These are phyloP conservation scores for Periconia digitata DNA, from an alignment of 2,329 filamentous ascomycete genomes.

Conservation along the genomic window DNA sequence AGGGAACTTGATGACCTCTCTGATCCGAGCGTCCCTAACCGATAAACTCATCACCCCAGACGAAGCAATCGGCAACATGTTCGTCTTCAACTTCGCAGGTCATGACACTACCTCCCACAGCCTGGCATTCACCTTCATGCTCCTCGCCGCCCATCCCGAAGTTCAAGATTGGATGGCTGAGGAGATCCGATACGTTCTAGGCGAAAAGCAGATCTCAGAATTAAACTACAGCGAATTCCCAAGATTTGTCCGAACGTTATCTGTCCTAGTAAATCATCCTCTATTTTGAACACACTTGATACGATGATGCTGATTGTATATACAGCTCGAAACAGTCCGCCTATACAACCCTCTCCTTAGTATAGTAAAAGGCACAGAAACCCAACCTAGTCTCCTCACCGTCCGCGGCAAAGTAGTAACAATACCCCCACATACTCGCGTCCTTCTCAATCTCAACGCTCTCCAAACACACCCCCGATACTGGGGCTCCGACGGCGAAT, in stretches of 20 bases:
- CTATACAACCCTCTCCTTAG: constrained; percentile 10
- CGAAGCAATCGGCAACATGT: constrained; percentile 55
- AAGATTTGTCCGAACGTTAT: constrained; percentile 45
- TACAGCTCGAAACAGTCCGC: constrained; percentile 10
- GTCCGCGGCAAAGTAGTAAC: constrained; percentile 1
- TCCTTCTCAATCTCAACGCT: constrained; percentile 21
- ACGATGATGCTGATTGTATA: too few species aligned
- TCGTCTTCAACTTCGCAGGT: constrained; percentile 53
- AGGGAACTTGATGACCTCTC: constrained; percentile 12
- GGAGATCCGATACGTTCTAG: constrained; percentile 35
- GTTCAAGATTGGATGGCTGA: constrained; percentile 51
- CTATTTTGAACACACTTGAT: constrained; percentile 14
- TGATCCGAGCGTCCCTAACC: constrained; percentile 5
- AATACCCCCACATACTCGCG: constrained; percentile 1
- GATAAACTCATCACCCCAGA: constrained; percentile 13
- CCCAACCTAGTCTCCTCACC: background rate
- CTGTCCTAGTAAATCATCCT: constrained; percentile 30
- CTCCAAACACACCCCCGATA: constrained; percentile 30
- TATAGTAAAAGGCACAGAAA: constrained; percentile 19
- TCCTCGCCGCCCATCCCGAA: constrained; percentile 48
- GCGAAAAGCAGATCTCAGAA: constrained; percentile 28
- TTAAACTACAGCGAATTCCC: constrained; percentile 43
- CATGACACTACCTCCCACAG: constrained; percentile 54
- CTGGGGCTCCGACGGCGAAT: constrained; percentile 31
- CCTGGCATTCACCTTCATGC: constrained; percentile 46